Evolutionary conservation across 73 alveolate species (phyloP).

Genomic region (Urostyla sp.): DNA sequence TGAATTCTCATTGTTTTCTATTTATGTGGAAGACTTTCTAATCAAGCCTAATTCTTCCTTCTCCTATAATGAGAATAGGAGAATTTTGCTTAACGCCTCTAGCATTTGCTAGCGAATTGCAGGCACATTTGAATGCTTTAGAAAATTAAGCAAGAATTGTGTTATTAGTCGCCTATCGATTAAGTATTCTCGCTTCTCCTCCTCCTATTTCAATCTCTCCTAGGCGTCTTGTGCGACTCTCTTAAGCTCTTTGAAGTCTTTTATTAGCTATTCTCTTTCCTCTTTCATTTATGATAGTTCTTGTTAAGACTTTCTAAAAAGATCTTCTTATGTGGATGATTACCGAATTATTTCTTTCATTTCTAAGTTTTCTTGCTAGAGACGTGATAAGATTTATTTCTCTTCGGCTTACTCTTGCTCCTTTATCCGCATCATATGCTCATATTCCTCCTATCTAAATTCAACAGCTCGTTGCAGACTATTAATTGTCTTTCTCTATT

Average conservation of each 20-base stretch:
- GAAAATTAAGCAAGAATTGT: slow-evolving; percentile 60
- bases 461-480: slow-evolving; percentile 50
- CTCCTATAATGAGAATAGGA: slow-evolving; percentile 55
- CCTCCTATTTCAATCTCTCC: slow-evolving; percentile 52
- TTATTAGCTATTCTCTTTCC: neutral
- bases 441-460: slow-evolving; percentile 52
- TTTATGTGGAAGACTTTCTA: neutral
- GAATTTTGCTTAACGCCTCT: slow-evolving; percentile 56
- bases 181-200: slow-evolving; percentile 29
- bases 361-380: neutral
- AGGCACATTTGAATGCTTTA: slow-evolving; percentile 31
- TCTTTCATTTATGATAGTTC: neutral
- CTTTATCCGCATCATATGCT: slow-evolving; percentile 12
- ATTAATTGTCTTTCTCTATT: slow-evolving; percentile 20
- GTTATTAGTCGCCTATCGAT: slow-evolving; percentile 66
- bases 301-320: neutral
- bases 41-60: slow-evolving; percentile 43
- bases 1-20: neutral
- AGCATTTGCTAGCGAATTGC: slow-evolving; percentile 49
- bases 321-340: neutral
- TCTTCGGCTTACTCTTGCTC: slow-evolving; percentile 46
- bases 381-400: neutral
- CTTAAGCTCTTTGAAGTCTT: slow-evolving; percentile 27
- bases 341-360: slow-evolving; percentile 18
- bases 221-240: slow-evolving; percentile 26